Evolutionary conservation across 768 basidiomycete genomes (phyloP), one percentile per base, ranked within the genome.

Genomic region (Rhodotorula paludigena): DNA sequence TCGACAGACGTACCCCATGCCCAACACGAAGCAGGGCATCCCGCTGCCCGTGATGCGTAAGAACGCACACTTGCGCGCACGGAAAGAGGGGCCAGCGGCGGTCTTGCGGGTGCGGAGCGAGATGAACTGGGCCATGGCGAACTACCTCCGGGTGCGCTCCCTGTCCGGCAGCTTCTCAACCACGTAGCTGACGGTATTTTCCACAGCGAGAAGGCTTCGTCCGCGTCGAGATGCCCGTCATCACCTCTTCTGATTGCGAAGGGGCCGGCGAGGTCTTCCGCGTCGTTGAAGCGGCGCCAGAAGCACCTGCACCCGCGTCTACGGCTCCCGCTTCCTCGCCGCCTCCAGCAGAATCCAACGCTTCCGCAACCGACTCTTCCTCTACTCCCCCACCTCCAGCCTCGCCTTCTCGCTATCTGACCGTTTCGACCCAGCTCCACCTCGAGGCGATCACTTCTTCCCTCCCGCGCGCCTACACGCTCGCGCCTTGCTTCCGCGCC

Each of bases 351-450:
- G 38, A 94, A 92, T n/a, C n/a, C 2, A 42, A 42, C 44, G 48
- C 48, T 92, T 97, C 14, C 94, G 92, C 2, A 87, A 90, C 49
- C 93, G 97, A 78, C 83, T 97, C 9, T 92, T 96, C 76, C 85
- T 94, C 36, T 93, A 96, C 15, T 81, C 93, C 51, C 84, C 89
- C 20, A 82, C 84, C 20, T 83, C 90, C 63, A 74, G 52, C 77
- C 67, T n/a, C n/a, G n/a, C 25, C 69, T 5, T 48, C 70, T 15
- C 77, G 92, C 25, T 89, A 89, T 77, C 84, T 99, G 38, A 94
- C 93, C 2, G 96, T 98, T 14, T 97, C 93, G 2, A 89, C 92
- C 42, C 96, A 99, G 78, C 84, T 99, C 8, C 94, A 99, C 76
- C 86, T 98, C 39, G 96, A 99, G 77, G 87, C 89, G 11, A 81